Base-by-base conservation (phyloP, 305 asterid genomes). In the Fraxinus platypoda region DNA sequence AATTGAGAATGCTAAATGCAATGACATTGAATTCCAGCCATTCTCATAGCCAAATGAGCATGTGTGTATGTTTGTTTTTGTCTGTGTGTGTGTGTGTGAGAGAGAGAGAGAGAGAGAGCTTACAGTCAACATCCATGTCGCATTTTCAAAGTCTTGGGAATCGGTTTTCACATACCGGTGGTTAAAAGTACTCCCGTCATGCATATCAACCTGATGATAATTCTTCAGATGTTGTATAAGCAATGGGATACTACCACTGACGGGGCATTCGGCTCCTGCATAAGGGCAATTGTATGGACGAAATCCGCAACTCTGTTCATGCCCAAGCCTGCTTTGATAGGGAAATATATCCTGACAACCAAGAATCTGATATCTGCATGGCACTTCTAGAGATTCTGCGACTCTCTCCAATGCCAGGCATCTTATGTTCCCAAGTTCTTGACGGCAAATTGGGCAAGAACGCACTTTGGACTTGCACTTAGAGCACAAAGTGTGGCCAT, bases 61-160 rank as follows among this genome's bases (percentile, higher is more conserved):
- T 11, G 17, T 12, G n/a, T 68, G 74, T 28, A 34, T 66, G 34
- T 64, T 31, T 19, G 70, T 13, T n/a, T 26, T 4, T 31, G 31
- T 30, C 5, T 31, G 2, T 7, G 8, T 7, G 41, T 7, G 9
- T 7, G 41, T 35, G 11, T 7, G 30, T 3, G 78, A 7, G 62
- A 31, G 79, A 7, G 49, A 17, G 37, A 74, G 70, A 57, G 81
- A 66, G 80, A 84, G 73, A 76, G 46, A 49, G 62, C 89, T 88
- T 85, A 90, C 90, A 15, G 87, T 90, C 77, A 88, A 74, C 89
- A 88, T 88, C 93, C 93, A 88, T 74, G 89, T 86, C 12, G 90
- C 91, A 66, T 85, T 90, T 34, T 90, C 90, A 46, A 88, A 85
- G 19, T 87, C 88, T 49, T 84, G 88, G 35, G 88, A 90, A 82